phyloP scores from a whole-genome alignment of 2,329 filamentous ascomycete genomes.

The Colletotrichum abscissum region DNA sequence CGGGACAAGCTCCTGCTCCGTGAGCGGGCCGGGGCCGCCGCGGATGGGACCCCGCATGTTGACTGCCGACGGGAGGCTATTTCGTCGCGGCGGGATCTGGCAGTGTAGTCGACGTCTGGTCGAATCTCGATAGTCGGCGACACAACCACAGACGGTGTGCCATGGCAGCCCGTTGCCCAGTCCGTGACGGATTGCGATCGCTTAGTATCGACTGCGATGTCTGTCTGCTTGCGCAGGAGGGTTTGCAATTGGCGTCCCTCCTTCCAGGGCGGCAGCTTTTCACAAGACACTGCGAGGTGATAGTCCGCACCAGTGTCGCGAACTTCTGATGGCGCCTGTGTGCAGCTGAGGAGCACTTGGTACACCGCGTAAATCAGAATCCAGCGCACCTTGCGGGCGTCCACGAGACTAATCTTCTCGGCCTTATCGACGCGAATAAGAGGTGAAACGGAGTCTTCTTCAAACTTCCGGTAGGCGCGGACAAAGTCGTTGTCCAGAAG shows the following conservation, averaged over 20 bases:
- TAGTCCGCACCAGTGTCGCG: slow-evolving; percentile 69
- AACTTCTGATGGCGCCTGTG: slow-evolving; percentile 70
- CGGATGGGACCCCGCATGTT: slow-evolving; percentile 16
- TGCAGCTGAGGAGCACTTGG: slow-evolving; percentile 77
- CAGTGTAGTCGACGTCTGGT: slow-evolving; percentile 68
- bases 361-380: slow-evolving; percentile 79
- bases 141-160: slow-evolving; percentile 1
- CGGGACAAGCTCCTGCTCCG: slow-evolving; percentile 41
- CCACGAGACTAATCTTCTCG: slow-evolving; percentile 69
- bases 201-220: slow-evolving; percentile 35
- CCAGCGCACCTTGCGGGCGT: slow-evolving; percentile 83
- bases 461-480: slow-evolving; percentile 76
- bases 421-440: slow-evolving; percentile 65
- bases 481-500: slow-evolving; percentile 68
- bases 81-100: slow-evolving; percentile 49
- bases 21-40: slow-evolving; percentile 37
- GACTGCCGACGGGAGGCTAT: slow-evolving; percentile 33
- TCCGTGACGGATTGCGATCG: slow-evolving; percentile 34
- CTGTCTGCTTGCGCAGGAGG: slow-evolving; percentile 44
- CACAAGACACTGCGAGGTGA: slow-evolving; percentile 57
- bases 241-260: slow-evolving; percentile 43
- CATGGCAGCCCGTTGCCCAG: slow-evolving; percentile 15
- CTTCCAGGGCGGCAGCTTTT: slow-evolving; percentile 59
- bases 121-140: slow-evolving; percentile 53
- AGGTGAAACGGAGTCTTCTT: slow-evolving; percentile 65